These are phyloP conservation scores for Echium plantagineum DNA, from an alignment of 257 asterid species.

Conservation along the genomic window DNA sequence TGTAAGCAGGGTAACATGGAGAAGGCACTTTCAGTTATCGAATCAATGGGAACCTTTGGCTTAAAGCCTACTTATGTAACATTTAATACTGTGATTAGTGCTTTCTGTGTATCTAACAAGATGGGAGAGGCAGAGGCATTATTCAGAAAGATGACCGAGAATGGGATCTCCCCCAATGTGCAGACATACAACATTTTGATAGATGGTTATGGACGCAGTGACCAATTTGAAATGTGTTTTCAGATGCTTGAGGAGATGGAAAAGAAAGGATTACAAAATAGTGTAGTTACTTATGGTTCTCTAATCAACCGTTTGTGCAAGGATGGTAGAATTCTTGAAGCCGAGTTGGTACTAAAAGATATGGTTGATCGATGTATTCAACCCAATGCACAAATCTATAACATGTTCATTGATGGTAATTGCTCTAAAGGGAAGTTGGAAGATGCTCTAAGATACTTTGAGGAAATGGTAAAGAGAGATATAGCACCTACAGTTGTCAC, in stretches of 20 bases:
- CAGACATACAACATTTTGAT: constrained; percentile 68
- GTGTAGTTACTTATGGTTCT: constrained; percentile 53
- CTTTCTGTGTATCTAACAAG: constrained; percentile 37
- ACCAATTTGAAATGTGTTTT: constrained; percentile 49
- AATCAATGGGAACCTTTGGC: constrained; percentile 47
- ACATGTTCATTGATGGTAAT: constrained; percentile 51
- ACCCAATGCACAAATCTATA: constrained; percentile 62
- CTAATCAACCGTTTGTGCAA: constrained; percentile 60
- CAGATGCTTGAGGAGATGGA: constrained; percentile 73
- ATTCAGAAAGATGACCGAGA: constrained; percentile 42
- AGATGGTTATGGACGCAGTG: constrained; percentile 40
- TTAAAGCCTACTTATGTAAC: constrained; percentile 51
- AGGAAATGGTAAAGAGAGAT: constrained; percentile 37
- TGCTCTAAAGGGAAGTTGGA: constrained; percentile 36
- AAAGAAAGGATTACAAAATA: constrained; percentile 37
- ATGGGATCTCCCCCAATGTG: constrained; percentile 40
- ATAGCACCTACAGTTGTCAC: constrained; percentile 52
- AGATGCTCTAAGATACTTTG: constrained; percentile 33
- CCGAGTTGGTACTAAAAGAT: constrained; percentile 41
- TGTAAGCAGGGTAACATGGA: constrained; percentile 44
- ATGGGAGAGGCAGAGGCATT: constrained; percentile 55
- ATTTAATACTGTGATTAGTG: constrained; percentile 42
- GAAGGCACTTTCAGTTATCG: constrained; percentile 39
- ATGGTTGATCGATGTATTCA: constrained; percentile 45
- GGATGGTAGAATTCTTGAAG: constrained; percentile 54